Conservation (phyloP, 1,139 yeast species). For the Lodderomyces jiufengensis region DNA sequence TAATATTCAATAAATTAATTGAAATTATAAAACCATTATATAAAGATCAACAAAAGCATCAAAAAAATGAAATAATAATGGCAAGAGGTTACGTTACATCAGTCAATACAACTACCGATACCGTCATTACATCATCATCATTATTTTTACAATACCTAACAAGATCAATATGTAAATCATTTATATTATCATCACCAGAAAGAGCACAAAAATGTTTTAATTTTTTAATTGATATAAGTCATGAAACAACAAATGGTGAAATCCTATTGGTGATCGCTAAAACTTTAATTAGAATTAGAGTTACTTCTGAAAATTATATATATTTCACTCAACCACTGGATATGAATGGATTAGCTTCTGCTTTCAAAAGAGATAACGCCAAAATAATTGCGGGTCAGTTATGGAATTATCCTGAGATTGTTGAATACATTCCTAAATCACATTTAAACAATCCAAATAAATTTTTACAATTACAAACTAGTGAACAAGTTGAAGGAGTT, state of each 20-base stretch:
- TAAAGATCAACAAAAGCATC: conserved; percentile 4
- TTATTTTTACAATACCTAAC: conserved; percentile 24
- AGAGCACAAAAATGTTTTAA: conserved; percentile 31
- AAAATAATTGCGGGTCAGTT: conserved; percentile 12
- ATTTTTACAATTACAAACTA: conserved; percentile 12
- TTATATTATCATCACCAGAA: conserved; percentile 24
- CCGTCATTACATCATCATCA: neutral
- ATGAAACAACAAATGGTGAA: conserved; percentile 22
- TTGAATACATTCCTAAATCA: conserved; percentile 45
- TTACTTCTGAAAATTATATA: conserved; percentile 43
- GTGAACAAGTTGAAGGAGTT: conserved; percentile 6
- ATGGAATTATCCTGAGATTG: conserved; percentile 64
- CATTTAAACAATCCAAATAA: conserved; percentile 32
- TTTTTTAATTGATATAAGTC: conserved; percentile 23
- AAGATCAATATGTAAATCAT: conserved; percentile 30
- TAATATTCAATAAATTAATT: conserved; percentile 21
- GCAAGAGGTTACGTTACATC: conserved; percentile 3
- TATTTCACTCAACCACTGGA: conserved; percentile 56
- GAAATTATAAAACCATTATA: conserved; percentile 15
- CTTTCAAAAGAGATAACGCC: conserved; percentile 48
- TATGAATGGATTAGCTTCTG: conserved; percentile 64
- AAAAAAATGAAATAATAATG: conserved; percentile 3
- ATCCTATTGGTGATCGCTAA: conserved; percentile 50
- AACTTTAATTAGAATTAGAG: conserved; percentile 53
- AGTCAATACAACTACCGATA: conserved; percentile 17